Percentiles rank a stretch among this genome's conserved stretches.
These are phyloP conservation scores for Leccinum imitatum DNA, from an alignment of 768 basidiomycete genomes.

Conservation along the genomic window DNA sequence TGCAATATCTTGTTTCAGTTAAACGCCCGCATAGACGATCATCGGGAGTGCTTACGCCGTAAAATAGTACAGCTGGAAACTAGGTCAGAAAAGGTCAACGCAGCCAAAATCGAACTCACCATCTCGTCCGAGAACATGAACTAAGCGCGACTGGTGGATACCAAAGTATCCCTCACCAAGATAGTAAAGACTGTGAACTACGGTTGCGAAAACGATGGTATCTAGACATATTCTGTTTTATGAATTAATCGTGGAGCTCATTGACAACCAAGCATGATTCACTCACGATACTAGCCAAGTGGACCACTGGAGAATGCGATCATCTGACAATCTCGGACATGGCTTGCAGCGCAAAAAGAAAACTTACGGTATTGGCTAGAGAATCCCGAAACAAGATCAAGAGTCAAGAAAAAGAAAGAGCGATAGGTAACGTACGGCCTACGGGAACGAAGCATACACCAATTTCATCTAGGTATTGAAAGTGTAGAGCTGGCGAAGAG, in stretches of 20 bases:
- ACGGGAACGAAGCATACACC: slow-evolving; percentile 12
- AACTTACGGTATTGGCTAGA: slow-evolving; percentile 14
- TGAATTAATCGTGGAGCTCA: not conserved
- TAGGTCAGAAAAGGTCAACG: not conserved
- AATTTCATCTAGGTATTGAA: slow-evolving; percentile 8
- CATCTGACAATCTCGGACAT: not conserved
- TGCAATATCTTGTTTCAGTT: not conserved
- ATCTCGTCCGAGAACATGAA: slow-evolving; percentile 23
- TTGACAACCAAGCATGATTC: not conserved
- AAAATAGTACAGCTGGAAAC: slow-evolving; percentile 17
- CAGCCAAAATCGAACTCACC: slow-evolving; percentile 12
- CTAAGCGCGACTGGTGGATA: slow-evolving; percentile 9
- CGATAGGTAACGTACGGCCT: slow-evolving; percentile 11
- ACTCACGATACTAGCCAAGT: slow-evolving; percentile 15
- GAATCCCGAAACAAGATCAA: not conserved
- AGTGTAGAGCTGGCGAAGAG: slow-evolving; percentile 1
- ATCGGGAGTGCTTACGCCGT: slow-evolving; percentile 5
- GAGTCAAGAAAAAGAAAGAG: not conserved
- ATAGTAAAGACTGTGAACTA: slow-evolving; percentile 7
- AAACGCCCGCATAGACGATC: not conserved
- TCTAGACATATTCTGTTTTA: slow-evolving; percentile 21
- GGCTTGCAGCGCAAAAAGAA: not conserved
- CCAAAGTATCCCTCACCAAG: not conserved
- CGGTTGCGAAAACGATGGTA: slow-evolving; percentile 1
- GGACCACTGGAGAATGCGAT: slow-evolving; percentile 13